phyloP scores from a whole-genome alignment of 2,329 filamentous ascomycete species.

The Verticillium dahliae region DNA sequence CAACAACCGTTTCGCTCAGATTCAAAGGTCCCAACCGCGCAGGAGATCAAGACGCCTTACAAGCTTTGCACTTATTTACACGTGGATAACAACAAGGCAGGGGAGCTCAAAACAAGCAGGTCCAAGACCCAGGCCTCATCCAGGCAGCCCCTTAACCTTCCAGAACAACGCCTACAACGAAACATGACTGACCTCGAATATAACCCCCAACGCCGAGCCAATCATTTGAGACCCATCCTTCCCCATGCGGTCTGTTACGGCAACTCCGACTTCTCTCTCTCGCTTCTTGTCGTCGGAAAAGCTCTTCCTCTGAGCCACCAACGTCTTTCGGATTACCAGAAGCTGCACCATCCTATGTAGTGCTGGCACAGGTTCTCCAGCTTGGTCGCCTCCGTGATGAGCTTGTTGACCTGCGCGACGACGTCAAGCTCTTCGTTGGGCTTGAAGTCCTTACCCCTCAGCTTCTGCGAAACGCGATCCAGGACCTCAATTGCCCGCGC shows the following conservation, averaged over 20 bases:
- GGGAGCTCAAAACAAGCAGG: neutral
- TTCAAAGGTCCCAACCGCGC: too few species aligned
- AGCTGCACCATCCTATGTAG: conserved; percentile 98
- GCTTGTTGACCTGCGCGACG: conserved; percentile 83
- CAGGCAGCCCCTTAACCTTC: neutral
- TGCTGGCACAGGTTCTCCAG: conserved; percentile 97
- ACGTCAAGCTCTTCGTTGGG: conserved; percentile 77
- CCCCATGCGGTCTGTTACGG: neutral
- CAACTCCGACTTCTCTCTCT: neutral
- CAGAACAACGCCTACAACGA: neutral
- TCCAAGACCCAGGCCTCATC: neutral
- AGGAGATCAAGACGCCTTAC: neutral
- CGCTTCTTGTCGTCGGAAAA: neutral
- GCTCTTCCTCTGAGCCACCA: neutral
- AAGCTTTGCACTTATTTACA: neutral
- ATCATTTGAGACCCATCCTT: neutral
- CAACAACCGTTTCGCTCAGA: too few species aligned
- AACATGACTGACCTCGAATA: neutral
- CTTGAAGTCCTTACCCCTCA: conserved; percentile 91
- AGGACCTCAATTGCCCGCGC: conserved; percentile 88
- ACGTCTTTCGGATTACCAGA: conserved; percentile 58
- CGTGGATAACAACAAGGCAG: neutral
- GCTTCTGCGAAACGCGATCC: conserved; percentile 86
- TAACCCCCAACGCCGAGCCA: neutral
- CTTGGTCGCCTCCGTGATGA: conserved; percentile 92